Evolutionary conservation across 371 early-diverging fungal genomes (phyloP).

Genomic region (Cladochytrium tenue): DNA sequence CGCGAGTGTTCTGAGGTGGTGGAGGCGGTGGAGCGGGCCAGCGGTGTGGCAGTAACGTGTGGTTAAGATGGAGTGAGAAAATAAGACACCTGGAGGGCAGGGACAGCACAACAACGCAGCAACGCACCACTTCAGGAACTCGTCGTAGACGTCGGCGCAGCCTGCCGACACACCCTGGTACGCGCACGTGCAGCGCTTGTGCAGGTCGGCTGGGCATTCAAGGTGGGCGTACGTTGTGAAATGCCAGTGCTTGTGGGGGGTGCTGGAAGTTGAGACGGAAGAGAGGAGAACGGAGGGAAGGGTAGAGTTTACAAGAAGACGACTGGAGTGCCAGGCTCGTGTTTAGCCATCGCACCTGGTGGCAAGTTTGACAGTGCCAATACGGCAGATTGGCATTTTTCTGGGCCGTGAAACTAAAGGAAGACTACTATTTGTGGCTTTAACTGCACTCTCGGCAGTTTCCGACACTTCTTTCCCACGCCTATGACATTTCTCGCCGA

Average conservation of each 20-base stretch:
- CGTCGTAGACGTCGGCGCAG: slow-evolving; percentile 35
- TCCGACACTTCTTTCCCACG: too few relatives aligned
- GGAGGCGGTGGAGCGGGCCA: slow-evolving; percentile 62
- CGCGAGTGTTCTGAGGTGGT: slow-evolving; percentile 84
- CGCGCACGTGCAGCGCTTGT: slow-evolving; percentile 28
- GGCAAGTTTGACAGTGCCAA: slow-evolving; percentile 38
- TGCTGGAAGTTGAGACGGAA: too few relatives aligned
- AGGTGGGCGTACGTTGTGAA: slow-evolving; percentile 28
- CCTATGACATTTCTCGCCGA: too few relatives aligned
- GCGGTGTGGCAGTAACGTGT: slow-evolving; percentile 10
- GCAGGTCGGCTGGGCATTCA: slow-evolving; percentile 13
- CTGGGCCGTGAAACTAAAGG: too few relatives aligned
- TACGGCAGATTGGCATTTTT: slow-evolving; percentile 31
- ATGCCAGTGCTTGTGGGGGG: slow-evolving; percentile 40
- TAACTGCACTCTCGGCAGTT: too few relatives aligned
- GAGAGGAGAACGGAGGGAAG: too few relatives aligned
- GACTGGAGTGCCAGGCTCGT: too few relatives aligned
- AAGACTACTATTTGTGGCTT: too few relatives aligned
- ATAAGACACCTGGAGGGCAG: slow-evolving; percentile 90
- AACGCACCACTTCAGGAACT: slow-evolving; percentile 29
- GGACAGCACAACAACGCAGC: too few relatives aligned
- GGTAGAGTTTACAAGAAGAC: too few relatives aligned
- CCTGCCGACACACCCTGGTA: slow-evolving; percentile 33
- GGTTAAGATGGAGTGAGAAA: slow-evolving; percentile 56
- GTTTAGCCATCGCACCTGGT: too few relatives aligned